These are phyloP conservation scores for Tuber melanosporum DNA, from an alignment of 495 filamentous ascomycete species.

Conservation along the genomic window DNA sequence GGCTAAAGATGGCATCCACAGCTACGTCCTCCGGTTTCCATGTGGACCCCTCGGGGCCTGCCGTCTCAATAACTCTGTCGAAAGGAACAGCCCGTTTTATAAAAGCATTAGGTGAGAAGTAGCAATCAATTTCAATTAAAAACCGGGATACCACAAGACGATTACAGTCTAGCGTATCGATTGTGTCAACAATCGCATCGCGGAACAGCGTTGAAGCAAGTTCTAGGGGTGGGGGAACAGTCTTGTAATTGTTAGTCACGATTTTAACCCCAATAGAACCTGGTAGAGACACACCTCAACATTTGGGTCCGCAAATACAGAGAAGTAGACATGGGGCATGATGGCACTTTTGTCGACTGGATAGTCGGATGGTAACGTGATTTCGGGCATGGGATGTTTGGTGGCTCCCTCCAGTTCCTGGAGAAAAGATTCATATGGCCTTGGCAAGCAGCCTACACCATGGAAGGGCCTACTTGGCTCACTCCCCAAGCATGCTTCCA, in stretches of 20 bases:
- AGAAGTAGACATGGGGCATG: conserved; percentile 90
- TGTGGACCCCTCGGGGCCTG: conserved; percentile 57
- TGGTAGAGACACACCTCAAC: conserved; percentile 50
- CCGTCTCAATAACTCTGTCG: conserved; percentile 74
- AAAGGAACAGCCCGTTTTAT: conserved; percentile 87
- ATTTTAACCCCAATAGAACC: not conserved
- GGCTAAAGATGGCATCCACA: conserved; percentile 93
- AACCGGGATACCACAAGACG: conserved; percentile 78
- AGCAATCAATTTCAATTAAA: conserved; percentile 90
- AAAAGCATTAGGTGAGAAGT: conserved; percentile 80
- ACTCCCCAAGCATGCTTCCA: conserved; percentile 21
- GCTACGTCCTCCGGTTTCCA: conserved; percentile 99
- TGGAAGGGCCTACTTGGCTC: conserved; percentile 12
- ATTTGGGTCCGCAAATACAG: conserved; percentile 81
- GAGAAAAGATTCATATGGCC: conserved; percentile 65
- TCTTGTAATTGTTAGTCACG: conserved; percentile 44
- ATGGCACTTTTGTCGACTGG: conserved; percentile 64
- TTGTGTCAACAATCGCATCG: conserved; percentile 83
- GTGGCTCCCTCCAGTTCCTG: conserved; percentile 53
- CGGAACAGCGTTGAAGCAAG: conserved; percentile 75
- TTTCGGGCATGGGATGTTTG: conserved; percentile 69
- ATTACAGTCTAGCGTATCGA: conserved; percentile 90
- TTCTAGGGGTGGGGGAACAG: conserved; percentile 68
- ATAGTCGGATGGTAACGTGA: conserved; percentile 68
- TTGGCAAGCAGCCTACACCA: conserved; percentile 53